Evolutionary conservation across 1,284 basidiomycete species (phyloP), one percentile per base, ranked within the genome.

Genomic region (Inonotus hispidus): DNA sequence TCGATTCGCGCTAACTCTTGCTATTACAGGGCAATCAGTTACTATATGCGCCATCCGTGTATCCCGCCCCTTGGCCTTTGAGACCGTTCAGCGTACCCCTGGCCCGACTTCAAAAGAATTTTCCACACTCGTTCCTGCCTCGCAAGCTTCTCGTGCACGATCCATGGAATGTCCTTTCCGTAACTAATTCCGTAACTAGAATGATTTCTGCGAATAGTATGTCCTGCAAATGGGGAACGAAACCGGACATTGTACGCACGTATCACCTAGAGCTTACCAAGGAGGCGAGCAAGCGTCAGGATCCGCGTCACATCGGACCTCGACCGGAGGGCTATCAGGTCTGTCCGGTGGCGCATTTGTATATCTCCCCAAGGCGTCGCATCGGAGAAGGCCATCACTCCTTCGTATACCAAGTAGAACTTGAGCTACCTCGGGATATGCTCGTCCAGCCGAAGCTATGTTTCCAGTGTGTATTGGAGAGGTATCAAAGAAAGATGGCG

Each of bases 51-150:
- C 65, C 68, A 0, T 68, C 65, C 16, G 68, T 70, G 35, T 76
- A 77, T 53, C 72, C 77, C 3, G 56, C 65, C 16, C 70, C 71
- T 0, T 77, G 74, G 74, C 73, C 76, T 0, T 55, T 72, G 13
- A 63, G 67, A 4, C 75, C 76, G 0, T 70, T 69, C 45, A 61
- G 63, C 29, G 49, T 56, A 1, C 57, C 60, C 1, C 10, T 53
- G 10, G 59, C 64, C 5, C 63, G 38, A n/a, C 65, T 70, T 21
- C 65, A 68, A 53, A 49, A 62, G 37, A 56, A 47, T 2, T 50
- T 70, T 21, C 66, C 66, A 3, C 58, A 63, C 41, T 64, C 67
- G 45, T 63, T 66, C 19, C 64, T 71, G 13, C 70, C 70, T 6
- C 56, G 67, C 55, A 68, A 65, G 47, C 64, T 71, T n/a, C 59